Conservation (phyloP, 805 yeast species). For the Kurtzmaniella fragi region DNA sequence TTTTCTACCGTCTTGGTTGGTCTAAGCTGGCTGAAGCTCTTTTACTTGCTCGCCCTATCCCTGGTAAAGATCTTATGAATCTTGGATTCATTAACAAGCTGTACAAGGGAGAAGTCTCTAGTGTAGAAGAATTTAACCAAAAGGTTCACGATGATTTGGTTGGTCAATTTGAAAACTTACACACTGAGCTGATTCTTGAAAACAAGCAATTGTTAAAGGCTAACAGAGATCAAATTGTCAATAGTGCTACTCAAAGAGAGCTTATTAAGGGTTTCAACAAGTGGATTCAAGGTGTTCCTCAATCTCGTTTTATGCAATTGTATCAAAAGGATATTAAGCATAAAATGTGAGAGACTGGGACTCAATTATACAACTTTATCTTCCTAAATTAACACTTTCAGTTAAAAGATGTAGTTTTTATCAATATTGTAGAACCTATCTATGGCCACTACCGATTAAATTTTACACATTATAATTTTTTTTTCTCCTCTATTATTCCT, state of each 20-base stretch:
- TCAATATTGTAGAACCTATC: too few species aligned
- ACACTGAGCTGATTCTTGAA: conserved; percentile 35
- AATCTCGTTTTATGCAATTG: conserved; percentile 53
- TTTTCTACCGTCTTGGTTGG: conserved; percentile 67
- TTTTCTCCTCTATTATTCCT: not conserved
- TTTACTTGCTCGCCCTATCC: conserved; percentile 61
- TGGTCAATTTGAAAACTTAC: conserved; percentile 36
- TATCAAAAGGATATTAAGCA: conserved; percentile 53
- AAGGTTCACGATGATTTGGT: conserved; percentile 30
- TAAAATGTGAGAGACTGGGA: conserved; percentile 40
- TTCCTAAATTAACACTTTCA: too few species aligned
- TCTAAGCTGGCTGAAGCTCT: conserved; percentile 70
- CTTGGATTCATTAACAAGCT: conserved; percentile 62
- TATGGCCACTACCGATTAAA: too few species aligned
- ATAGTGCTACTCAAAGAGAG: conserved; percentile 59
- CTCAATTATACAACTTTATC: not conserved
- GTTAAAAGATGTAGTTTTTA: too few species aligned
- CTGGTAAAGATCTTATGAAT: conserved; percentile 49
- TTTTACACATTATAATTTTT: too few species aligned
- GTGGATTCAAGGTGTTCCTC: conserved; percentile 75
- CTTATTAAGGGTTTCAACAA: conserved; percentile 61
- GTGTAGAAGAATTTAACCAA: conserved; percentile 40
- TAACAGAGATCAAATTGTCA: conserved; percentile 31
- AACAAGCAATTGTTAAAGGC: conserved; percentile 39
- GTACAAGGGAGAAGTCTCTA: conserved; percentile 33